Evolutionary conservation across 495 filamentous ascomycete species (phyloP).

Genomic region (Lineolata rhizophorae): DNA sequence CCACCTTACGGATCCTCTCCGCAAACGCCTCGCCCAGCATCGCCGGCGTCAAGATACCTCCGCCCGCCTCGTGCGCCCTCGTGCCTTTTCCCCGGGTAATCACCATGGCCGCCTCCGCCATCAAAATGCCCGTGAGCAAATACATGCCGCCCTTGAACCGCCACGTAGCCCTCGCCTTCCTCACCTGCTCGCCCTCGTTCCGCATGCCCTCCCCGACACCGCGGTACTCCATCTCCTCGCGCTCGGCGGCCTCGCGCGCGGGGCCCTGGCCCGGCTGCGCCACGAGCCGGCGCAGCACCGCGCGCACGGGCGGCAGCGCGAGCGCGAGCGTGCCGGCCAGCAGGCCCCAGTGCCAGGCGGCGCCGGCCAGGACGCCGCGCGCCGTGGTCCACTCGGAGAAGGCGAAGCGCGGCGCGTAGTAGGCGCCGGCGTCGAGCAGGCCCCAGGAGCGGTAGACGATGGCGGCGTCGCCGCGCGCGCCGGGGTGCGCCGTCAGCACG

Average conservation of each 20-base stretch:
- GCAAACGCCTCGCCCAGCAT: conserved; percentile 50
- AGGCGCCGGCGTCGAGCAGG: conserved; percentile 29
- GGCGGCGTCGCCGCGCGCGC: conserved; percentile 31
- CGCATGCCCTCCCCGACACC: conserved; percentile 37
- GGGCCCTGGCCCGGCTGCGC: conserved; percentile 44
- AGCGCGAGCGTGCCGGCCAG: conserved; percentile 23
- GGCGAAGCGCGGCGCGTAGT: conserved; percentile 48
- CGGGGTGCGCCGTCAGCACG: conserved; percentile 35
- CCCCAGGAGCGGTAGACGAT: conserved; percentile 54
- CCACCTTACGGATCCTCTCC: conserved; percentile 39
- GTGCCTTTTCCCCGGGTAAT: conserved; percentile 27
- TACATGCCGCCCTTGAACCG: conserved; percentile 38
- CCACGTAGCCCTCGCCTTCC: conserved; percentile 30
- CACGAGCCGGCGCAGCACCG: conserved; percentile 24
- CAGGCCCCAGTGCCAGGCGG: conserved; percentile 31
- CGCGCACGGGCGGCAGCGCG: conserved; percentile 27
- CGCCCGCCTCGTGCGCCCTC: conserved; percentile 26
- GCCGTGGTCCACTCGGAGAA: conserved; percentile 42
- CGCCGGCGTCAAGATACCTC: conserved; percentile 55
- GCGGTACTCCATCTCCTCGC: conserved; percentile 27
- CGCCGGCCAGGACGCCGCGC: conserved; percentile 30
- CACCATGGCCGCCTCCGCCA: conserved; percentile 44
- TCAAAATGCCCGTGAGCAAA: conserved; percentile 38
- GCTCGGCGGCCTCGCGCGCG: conserved; percentile 22
- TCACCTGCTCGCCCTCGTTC: conserved; percentile 8